Evolutionary conservation across 2,329 filamentous ascomycete genomes (phyloP).

Genomic region (Biscogniauxia marginata): DNA sequence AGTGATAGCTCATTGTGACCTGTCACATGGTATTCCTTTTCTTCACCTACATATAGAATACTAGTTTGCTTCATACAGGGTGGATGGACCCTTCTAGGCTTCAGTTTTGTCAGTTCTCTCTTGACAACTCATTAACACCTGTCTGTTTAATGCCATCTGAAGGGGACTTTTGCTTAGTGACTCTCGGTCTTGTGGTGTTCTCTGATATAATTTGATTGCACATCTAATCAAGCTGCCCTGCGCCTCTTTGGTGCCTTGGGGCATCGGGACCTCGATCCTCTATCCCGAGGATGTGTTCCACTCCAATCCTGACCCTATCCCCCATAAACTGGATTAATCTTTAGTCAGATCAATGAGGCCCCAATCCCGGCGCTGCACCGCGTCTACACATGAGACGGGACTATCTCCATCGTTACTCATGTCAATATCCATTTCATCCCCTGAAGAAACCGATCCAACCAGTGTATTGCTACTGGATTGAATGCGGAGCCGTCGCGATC

Average conservation of each 20-base stretch:
- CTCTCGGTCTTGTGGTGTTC: neutral
- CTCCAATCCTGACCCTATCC: neutral
- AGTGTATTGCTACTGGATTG: conserved; percentile 5
- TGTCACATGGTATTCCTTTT: no score
- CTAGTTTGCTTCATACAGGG: neutral
- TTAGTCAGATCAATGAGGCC: conserved; percentile 13
- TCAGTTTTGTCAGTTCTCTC: no score
- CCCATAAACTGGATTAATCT: neutral
- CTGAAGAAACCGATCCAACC: conserved; percentile 3
- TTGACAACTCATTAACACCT: no score
- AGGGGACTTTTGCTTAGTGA: no score
- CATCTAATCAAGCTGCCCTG: neutral
- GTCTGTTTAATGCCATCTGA: no score
- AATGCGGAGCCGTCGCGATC: conserved; percentile 7
- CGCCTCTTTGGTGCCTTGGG: neutral
- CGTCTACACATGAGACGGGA: conserved; percentile 7
- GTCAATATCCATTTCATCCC: conserved; percentile 23
- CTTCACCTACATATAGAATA: no score
- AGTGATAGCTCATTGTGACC: neutral
- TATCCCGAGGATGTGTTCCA: neutral
- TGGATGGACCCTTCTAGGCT: no score
- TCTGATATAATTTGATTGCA: no score
- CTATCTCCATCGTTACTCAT: conserved; percentile 3
- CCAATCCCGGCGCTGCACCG: conserved; percentile 9
- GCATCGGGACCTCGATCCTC: neutral